Base-by-base conservation (phyloP, 2,329 filamentous ascomycete genomes). In the Penicillium nordicum region DNA sequence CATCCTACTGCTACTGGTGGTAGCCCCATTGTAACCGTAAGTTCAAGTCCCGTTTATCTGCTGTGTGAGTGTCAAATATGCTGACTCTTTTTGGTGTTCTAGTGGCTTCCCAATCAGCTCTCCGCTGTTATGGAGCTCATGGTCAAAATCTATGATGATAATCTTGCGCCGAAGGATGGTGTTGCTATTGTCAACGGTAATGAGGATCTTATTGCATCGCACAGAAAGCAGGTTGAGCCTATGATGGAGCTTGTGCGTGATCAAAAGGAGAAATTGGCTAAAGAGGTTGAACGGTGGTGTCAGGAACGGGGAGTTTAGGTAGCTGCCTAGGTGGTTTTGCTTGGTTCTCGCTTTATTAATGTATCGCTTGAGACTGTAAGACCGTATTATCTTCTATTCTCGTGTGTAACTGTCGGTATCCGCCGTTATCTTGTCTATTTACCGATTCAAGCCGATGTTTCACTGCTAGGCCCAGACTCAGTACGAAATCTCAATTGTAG, bases 71-170 rank as follows among this genome's bases (percentile, higher is more conserved):
- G 2, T 32, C 18, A 8, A 27, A 18, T 18, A 1, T 51, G 4
- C 48, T 51, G 4, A 52, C 36, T 11, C 3, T 16, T n/a, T n/a
- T 3, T n/a, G 14, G 30, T 2, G 3, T 25, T 46, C 0, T 34
- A 77, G 70, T 79, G 78, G 78, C 68, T 79, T 40, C 78, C 78
- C 0, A 79, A 79, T 54, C 78, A 79, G 58, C 66, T 79, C 5
- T 75, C 73, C 3, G 77, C 76, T 1, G 77, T 79, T n/a, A 78
- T 79, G 75, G 76, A 78, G 36, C 64, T 78, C 56, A 79, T 79
- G 77, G 63, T 78, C n/a, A 66, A 69, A 2, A 73, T 78, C 30
- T 78, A 78, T 34, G 71, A 75, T n/a, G 68, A 63, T 1, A 67
- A 74, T 32, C 68, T 76, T 43, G 72, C 67, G 2, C 70, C 73